phyloP scores from a whole-genome alignment of 2,329 filamentous ascomycete species.

The Helminthosporium solani region DNA sequence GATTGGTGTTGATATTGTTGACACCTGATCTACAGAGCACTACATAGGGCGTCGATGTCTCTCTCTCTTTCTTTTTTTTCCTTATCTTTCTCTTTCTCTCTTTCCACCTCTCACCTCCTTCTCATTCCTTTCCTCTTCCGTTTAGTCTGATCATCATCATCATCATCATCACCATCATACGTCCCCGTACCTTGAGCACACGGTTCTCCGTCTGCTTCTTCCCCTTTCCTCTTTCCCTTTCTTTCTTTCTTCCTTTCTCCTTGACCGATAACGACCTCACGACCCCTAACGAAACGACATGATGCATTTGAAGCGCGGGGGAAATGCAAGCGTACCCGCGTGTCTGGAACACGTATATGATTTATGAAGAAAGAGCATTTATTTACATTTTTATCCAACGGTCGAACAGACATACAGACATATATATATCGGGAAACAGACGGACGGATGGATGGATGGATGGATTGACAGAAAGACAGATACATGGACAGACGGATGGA shows the following conservation, averaged over 20 bases:
- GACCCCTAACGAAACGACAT: not conserved
- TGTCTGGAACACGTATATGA: conserved; percentile 16
- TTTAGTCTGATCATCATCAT: too few relatives aligned
- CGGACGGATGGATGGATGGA: too few relatives aligned
- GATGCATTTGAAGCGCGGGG: not conserved
- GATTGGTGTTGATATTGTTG: too few relatives aligned
- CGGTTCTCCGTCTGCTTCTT: too few relatives aligned
- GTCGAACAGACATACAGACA: not conserved
- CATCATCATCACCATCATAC: too few relatives aligned
- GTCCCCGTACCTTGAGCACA: too few relatives aligned
- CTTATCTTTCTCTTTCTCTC: not conserved
- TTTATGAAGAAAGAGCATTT: conserved; percentile 18
- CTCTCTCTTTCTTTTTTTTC: not conserved
- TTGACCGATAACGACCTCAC: conserved; percentile 2
- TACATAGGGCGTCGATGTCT: too few relatives aligned
- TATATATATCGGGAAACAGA: too few relatives aligned
- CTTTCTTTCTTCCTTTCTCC: not conserved
- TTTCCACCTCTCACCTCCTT: conserved; percentile 1
- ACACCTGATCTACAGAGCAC: too few relatives aligned
- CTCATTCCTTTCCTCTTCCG: conserved; percentile 1
- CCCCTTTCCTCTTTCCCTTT: not conserved
- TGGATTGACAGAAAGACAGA: too few relatives aligned
- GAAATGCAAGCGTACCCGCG: not conserved
- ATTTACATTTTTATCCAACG: too few relatives aligned
- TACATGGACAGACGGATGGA: too few relatives aligned